Conservation (phyloP, 257 asterid genomes). For the Oldenlandia corymbosa region DNA sequence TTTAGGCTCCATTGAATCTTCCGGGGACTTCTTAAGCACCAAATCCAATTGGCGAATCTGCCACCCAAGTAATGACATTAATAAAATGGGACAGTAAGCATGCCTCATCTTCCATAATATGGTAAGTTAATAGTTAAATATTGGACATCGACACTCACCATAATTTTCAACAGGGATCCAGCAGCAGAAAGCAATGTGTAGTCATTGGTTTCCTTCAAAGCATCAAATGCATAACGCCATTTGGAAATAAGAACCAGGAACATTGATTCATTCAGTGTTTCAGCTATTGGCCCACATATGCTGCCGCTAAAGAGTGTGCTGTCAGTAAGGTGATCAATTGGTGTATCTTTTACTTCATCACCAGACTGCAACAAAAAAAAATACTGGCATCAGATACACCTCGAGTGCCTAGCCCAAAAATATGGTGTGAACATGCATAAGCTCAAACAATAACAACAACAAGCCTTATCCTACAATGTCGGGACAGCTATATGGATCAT, state of each 20-base stretch:
- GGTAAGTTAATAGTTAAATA: constrained; percentile 7
- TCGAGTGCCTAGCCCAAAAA: background rate
- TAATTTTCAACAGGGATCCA: constrained; percentile 76
- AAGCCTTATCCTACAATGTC: too few relatives aligned
- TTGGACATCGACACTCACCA: constrained; percentile 50
- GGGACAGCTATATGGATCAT: too few relatives aligned
- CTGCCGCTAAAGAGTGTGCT: constrained; percentile 54
- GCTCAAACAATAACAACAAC: background rate
- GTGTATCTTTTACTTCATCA: constrained; percentile 40
- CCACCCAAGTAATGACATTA: constrained; percentile 13
- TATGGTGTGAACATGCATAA: background rate
- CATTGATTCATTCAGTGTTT: constrained; percentile 81
- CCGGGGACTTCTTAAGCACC: constrained; percentile 71
- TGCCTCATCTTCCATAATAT: background rate
- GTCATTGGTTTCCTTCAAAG: constrained; percentile 76
- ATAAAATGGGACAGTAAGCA: background rate
- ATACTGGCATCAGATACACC: constrained; percentile 5
- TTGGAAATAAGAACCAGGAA: constrained; percentile 68
- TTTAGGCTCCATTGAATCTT: constrained; percentile 84
- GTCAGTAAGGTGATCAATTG: constrained; percentile 28
- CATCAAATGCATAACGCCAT: constrained; percentile 81
- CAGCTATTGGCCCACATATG: constrained; percentile 91
- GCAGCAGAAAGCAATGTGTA: constrained; percentile 81
- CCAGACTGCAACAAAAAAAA: constrained; percentile 39
- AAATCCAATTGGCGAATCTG: constrained; percentile 89